Conservation (phyloP, 345 rosid species). For the Microthlaspi erraticum region DNA sequence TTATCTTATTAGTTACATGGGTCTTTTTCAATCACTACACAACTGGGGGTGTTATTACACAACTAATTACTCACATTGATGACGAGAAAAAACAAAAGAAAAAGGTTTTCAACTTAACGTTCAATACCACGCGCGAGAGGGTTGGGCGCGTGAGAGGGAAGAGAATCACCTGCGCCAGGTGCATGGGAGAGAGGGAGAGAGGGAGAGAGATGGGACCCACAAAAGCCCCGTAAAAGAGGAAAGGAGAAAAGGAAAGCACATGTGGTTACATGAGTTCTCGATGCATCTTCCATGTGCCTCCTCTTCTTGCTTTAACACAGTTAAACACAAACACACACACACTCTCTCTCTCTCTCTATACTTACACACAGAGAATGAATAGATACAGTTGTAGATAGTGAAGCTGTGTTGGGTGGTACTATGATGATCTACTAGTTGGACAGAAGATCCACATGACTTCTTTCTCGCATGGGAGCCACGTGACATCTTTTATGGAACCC, state of each 20-base stretch:
- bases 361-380: not conserved
- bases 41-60: too few species aligned
- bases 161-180: slow-evolving; percentile 40
- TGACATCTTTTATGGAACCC: slow-evolving; percentile 36
- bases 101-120: too few species aligned
- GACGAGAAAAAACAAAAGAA: too few species aligned
- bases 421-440: slow-evolving; percentile 39
- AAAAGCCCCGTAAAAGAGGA: slow-evolving; percentile 39
- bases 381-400: slow-evolving; percentile 25
- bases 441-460: slow-evolving; percentile 38
- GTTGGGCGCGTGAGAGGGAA: slow-evolving; percentile 23
- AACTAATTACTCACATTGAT: too few species aligned
- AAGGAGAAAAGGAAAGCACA: slow-evolving; percentile 46
- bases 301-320: not conserved
- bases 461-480: slow-evolving; percentile 43
- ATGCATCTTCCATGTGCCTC: slow-evolving; percentile 40
- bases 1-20: not conserved
- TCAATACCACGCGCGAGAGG: not conserved
- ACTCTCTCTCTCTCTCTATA: not conserved
- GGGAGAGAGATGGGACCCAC: slow-evolving; percentile 27
- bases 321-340: too few species aligned
- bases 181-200: slow-evolving; percentile 42
- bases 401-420: slow-evolving; percentile 31
- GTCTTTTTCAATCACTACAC: too few species aligned
- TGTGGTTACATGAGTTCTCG: slow-evolving; percentile 42